Base-by-base conservation (phyloP, 305 asterid genomes). In the Stenogyne calaminthoides region DNA sequence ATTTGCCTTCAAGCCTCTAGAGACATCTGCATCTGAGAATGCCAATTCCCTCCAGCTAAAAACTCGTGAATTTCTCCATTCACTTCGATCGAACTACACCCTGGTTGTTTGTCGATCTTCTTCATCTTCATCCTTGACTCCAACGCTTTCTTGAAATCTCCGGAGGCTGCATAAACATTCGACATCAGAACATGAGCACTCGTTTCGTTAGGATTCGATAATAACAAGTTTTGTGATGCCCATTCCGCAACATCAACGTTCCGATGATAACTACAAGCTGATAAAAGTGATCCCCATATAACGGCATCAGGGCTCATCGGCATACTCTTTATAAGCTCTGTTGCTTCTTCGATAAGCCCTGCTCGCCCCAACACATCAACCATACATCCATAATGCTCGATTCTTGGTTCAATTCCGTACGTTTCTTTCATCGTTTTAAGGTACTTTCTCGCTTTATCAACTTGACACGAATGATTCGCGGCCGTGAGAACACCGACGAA, bases 41-140 rank as follows among this genome's bases (percentile, higher is more conserved):
- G 87, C 76, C 84, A 78, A 54, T 66, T 78, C 22, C 90, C 87
- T 58, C 86, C 83, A 9, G 91, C 84, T 51, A 81, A 67, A 77
- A 89, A 91, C 77, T 89, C 93, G 20, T 85, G 90, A 64, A 91
- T 89, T 80, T 84, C 88, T 18, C 96, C 95, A 64, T 91, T 78
- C 78, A 91, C 96, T 77, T 85, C 89, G 20, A 89, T 83, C 73
- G 63, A 78, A 70, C 96, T 89, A 72, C 90, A 83, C 1, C 97
- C 96, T 0, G 90, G 92, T 70, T 77, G 83, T 77, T 85, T 89
- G 78, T 66, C 76, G 40, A 82, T 76, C 62, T 67, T 81, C 69
- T 69, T 77, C 92, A 88, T 89, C 70, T 29, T 76, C 44, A 47
- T 69, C 72, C 96, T 88, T 47, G 85, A 89, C 52, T 78, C 64